phyloP scores from a whole-genome alignment of 345 rosid genomes.

The Hypericum perforatum region DNA sequence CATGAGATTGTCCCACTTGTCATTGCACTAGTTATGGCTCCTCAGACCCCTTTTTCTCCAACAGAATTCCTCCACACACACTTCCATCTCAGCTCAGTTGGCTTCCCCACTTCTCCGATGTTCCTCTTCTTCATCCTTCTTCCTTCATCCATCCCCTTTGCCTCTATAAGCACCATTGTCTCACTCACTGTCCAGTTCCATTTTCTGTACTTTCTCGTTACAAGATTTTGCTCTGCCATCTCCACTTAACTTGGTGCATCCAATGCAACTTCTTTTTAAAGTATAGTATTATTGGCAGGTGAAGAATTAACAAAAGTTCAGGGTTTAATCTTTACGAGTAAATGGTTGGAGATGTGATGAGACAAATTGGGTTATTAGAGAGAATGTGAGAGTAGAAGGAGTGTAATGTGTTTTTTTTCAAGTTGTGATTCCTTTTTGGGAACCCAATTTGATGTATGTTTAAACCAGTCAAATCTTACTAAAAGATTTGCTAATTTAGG shows the following conservation, averaged over 20 bases:
- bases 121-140: slow-evolving; percentile 54
- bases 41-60: slow-evolving; percentile 66
- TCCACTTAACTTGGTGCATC: slow-evolving; percentile 4
- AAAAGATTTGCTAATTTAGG: slow-evolving; percentile 16
- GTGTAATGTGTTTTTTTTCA: slow-evolving; percentile 11
- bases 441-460: slow-evolving; percentile 22
- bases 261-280: slow-evolving; percentile 16
- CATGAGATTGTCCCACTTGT: slow-evolving; percentile 96
- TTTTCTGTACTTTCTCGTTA: slow-evolving; percentile 71
- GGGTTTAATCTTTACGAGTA: no score
- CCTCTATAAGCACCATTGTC: slow-evolving; percentile 75
- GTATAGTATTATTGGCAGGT: no score
- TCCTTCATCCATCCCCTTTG: slow-evolving; percentile 81
- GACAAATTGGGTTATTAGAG: no score
- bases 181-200: slow-evolving; percentile 78
- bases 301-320: no score
- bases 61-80: slow-evolving; percentile 95
- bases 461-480: slow-evolving; percentile 25
- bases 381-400: neutral
- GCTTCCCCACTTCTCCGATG: slow-evolving; percentile 34
- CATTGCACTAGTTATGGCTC: slow-evolving; percentile 94
- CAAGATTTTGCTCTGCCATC: slow-evolving; percentile 45
- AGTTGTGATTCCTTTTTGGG: slow-evolving; percentile 15
- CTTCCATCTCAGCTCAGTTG: slow-evolving; percentile 81
- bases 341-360: no score